Base-by-base conservation (phyloP, 768 basidiomycete species). In the Russula dissimulans region DNA sequence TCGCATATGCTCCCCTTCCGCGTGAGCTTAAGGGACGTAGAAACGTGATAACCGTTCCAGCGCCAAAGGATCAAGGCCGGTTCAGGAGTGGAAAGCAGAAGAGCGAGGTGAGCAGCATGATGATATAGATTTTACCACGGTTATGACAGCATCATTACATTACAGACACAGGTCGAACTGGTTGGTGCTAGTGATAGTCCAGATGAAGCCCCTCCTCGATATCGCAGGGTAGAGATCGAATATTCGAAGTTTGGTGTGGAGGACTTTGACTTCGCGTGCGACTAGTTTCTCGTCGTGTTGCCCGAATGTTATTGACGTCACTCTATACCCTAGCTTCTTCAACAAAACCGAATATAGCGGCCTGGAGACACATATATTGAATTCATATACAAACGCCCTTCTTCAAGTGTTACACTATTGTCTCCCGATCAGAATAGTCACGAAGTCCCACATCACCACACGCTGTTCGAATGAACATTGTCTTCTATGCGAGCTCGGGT, bases 201-300 rank as follows among this genome's bases (percentile, higher is more conserved):
- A 32, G 83, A 80, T 41, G 79, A 83, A 32, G 81, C 93, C 50
- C 91, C 95, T 0, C 81, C 80, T 57, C 80, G 85, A 61, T 99
- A 97, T 71, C 85, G 89, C 59, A 87, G 86, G 67, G 94, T 97
- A 15, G 95, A 97, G 73, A 99, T 99, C 68, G 92, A 95, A 72
- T 99, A 99, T 70, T 95, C 91, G 42, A 95, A 95, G 68, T 99
- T 99, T 68, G 95, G 95, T 4, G 91, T 98, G 17, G 95, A 97
- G 70, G 95, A 99, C 72, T 99, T 99, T 68, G 97, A 99, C 72
- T 99, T 99, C 68, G 95, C 81, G 94, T 92, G 70, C 57, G 80
- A 71, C 12, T 0, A 14, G 17, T 38, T 43, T 9, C 36, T 39
- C 32, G 18, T 18, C 11, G 29, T 36, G 48, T 32, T 46, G 14